These are phyloP conservation scores for Perilla frutescens DNA, from an alignment of 257 asterid species.

Conservation along the genomic window DNA sequence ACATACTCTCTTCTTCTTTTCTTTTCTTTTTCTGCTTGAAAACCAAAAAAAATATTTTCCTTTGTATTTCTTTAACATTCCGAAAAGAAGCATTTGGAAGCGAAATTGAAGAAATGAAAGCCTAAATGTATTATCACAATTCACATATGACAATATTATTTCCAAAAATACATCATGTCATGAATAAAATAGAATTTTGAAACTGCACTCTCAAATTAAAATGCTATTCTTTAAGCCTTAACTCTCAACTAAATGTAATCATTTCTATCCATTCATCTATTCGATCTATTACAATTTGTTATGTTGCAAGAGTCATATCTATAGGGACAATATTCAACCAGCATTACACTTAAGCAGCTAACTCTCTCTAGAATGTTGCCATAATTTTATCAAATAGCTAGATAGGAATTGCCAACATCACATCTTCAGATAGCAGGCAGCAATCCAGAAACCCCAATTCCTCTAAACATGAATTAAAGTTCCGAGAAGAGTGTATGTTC, in stretches of 20 bases:
- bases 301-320: neutral
- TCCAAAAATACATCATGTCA: no score
- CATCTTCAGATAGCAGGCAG: neutral
- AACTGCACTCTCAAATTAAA: neutral
- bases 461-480: no score
- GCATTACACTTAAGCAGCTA: neutral
- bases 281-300: neutral
- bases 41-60: no score
- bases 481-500: no score
- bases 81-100: no score
- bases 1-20: no score
- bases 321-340: neutral
- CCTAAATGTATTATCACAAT: no score
- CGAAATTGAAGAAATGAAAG: no score
- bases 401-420: neutral
- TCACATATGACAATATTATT: neutral
- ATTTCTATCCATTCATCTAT: conserved; percentile 5
- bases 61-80: no score
- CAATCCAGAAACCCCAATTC: neutral
- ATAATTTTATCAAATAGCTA: neutral
- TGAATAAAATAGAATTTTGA: neutral
- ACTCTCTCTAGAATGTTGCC: neutral
- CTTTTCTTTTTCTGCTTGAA: no score
- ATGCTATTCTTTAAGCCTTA: neutral
- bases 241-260: conserved; percentile 2